phyloP scores from a whole-genome alignment of 2,329 filamentous ascomycete species.

The Paecilomyces niveus region DNA sequence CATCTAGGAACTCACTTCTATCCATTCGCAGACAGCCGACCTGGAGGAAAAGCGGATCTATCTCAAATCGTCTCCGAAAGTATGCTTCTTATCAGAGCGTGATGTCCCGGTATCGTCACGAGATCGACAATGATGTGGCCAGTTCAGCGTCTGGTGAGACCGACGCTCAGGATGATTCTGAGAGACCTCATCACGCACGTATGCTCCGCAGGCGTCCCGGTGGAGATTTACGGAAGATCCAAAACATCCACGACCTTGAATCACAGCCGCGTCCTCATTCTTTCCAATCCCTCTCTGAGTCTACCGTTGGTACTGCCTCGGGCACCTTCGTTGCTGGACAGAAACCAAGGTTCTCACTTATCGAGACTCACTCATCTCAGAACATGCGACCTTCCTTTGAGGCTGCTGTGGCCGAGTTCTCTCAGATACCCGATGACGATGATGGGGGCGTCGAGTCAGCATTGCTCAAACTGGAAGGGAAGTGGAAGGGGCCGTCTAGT shows the following conservation, averaged over 20 bases:
- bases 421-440: conserved; percentile 79
- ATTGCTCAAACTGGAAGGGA: conserved; percentile 84
- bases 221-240: conserved; percentile 64
- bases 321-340: conserved; percentile 2
- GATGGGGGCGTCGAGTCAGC: conserved; percentile 92
- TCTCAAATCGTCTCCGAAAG: conserved; percentile 33
- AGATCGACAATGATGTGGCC: conserved; percentile 17
- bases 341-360: conserved; percentile 29
- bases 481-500: conserved; percentile 46
- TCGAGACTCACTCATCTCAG: conserved; percentile 49
- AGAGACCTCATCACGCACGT: conserved; percentile 32
- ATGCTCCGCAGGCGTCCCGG: conserved; percentile 66
- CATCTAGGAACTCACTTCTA: conserved; percentile 20
- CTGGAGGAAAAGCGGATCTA: conserved; percentile 17
- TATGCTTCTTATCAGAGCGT: conserved; percentile 40
- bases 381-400: conserved; percentile 69
- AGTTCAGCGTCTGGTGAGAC: conserved; percentile 11
- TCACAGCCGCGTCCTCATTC: conserved; percentile 29
- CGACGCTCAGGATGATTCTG: conserved; percentile 10
- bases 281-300: conserved; percentile 19
- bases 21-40: conserved; percentile 16
- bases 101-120: conserved; percentile 24
- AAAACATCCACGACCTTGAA: conserved; percentile 58
- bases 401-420: conserved; percentile 76
- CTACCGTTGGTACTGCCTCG: not conserved